Conservation (phyloP, 805 yeast genomes). For the Ogataea zsoltii region DNA sequence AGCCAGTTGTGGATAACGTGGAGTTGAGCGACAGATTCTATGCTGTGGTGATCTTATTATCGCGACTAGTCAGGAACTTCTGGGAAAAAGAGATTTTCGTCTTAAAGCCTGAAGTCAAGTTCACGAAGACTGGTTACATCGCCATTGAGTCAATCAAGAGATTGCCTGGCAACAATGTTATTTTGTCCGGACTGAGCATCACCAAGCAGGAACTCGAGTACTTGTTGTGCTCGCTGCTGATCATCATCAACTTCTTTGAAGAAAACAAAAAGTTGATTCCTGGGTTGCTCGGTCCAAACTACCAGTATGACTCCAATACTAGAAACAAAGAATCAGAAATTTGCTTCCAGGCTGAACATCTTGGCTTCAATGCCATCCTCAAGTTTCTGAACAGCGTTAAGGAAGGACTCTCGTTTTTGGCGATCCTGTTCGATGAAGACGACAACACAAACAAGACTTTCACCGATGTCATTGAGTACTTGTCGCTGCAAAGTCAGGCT, state of each 20-base stretch:
- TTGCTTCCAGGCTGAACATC: slow-evolving; percentile 85
- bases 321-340: slow-evolving; percentile 54
- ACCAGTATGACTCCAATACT: slow-evolving; percentile 48
- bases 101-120: slow-evolving; percentile 34
- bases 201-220: slow-evolving; percentile 59
- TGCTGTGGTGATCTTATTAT: slow-evolving; percentile 76
- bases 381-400: slow-evolving; percentile 75
- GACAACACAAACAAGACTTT: slow-evolving; percentile 42
- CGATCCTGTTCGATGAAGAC: slow-evolving; percentile 76
- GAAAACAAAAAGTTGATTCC: slow-evolving; percentile 63
- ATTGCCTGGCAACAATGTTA: slow-evolving; percentile 36
- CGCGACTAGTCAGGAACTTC: slow-evolving; percentile 73
- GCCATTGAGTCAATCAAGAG: slow-evolving; percentile 42
- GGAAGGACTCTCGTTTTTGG: slow-evolving; percentile 87
- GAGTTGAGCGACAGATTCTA: slow-evolving; percentile 88
- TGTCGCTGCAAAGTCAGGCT: slow-evolving; percentile 66
- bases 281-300: slow-evolving; percentile 59
- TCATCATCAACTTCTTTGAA: slow-evolving; percentile 67
- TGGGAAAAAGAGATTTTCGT: slow-evolving; percentile 77
- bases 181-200: slow-evolving; percentile 48
- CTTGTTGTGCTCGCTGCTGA: slow-evolving; percentile 68
- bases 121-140: slow-evolving; percentile 37
- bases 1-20: slow-evolving; percentile 66
- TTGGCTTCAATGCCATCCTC: slow-evolving; percentile 77
- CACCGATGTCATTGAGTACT: slow-evolving; percentile 66